Percentiles rank a stretch among this genome's conserved stretches.
These are phyloP conservation scores for Fusarium nematophilum DNA, from an alignment of 2,329 filamentous ascomycete species.

Conservation along the genomic window DNA sequence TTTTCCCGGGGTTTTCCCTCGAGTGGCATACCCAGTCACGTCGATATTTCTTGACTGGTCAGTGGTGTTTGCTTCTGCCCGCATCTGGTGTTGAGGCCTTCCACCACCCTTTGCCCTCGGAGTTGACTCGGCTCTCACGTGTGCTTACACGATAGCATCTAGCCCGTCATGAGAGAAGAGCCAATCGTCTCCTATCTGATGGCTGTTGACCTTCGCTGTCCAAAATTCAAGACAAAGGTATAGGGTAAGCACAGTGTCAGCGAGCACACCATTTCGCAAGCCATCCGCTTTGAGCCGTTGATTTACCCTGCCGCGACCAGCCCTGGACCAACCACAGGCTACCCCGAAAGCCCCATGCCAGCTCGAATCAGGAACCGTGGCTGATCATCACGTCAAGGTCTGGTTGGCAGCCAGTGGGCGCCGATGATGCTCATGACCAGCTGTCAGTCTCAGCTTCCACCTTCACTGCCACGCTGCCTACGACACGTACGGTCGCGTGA, in stretches of 20 bases:
- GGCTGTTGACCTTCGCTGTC: slow-evolving; percentile 8
- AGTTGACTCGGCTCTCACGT: too few species aligned
- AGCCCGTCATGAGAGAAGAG: background rate
- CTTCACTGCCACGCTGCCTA: slow-evolving; percentile 38
- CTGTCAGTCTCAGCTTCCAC: slow-evolving; percentile 21
- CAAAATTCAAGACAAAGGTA: slow-evolving; percentile 15
- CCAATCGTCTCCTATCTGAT: background rate
- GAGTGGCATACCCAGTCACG: too few species aligned
- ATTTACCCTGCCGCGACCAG: background rate
- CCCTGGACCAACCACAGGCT: slow-evolving; percentile 3
- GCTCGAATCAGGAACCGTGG: slow-evolving; percentile 34
- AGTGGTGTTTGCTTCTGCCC: too few species aligned
- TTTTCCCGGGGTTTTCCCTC: too few species aligned
- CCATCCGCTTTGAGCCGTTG: background rate
- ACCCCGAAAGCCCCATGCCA: slow-evolving; percentile 22
- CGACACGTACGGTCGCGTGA: slow-evolving; percentile 38
- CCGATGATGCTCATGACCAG: slow-evolving; percentile 32
- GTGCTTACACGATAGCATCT: too few species aligned
- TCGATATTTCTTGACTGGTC: too few species aligned
- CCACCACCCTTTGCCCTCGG: too few species aligned
- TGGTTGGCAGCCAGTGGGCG: slow-evolving; percentile 43
- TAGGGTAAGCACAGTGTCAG: slow-evolving; percentile 30
- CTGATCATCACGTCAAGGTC: slow-evolving; percentile 33
- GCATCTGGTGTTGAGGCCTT: too few species aligned
- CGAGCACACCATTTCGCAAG: slow-evolving; percentile 1